Conservation (phyloP, 768 basidiomycete species). For the Heimioporus sp. region DNA sequence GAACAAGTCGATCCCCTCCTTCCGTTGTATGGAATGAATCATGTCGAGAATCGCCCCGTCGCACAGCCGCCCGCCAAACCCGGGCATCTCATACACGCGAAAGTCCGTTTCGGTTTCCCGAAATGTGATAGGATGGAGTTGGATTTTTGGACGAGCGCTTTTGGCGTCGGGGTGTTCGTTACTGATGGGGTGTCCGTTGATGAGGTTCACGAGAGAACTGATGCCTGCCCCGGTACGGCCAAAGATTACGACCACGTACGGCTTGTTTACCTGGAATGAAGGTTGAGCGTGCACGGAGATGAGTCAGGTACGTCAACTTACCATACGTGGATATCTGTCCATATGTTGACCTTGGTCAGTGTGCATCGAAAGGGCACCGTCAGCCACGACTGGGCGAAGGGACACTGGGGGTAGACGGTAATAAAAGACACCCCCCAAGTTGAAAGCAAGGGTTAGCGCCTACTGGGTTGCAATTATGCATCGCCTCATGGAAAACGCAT, state of each 20-base stretch:
- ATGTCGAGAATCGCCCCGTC: slow-evolving; percentile 12
- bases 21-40: slow-evolving; percentile 13
- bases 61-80: slow-evolving; percentile 10
- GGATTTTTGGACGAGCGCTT: background rate
- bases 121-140: background rate
- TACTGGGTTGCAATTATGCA: background rate
- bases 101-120: background rate
- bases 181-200: slow-evolving; percentile 18
- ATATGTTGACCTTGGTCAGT: background rate
- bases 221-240: slow-evolving; percentile 28
- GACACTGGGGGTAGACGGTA: background rate
- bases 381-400: background rate
- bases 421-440: background rate
- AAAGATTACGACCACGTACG: slow-evolving; percentile 27
- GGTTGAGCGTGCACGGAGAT: background rate
- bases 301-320: background rate
- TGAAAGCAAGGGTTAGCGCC: background rate
- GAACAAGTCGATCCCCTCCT: slow-evolving; percentile 20
- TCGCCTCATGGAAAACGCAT: slow-evolving; percentile 17
- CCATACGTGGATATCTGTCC: background rate
- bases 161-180: slow-evolving; percentile 10
- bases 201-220: slow-evolving; percentile 30
- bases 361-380: background rate
- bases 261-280: background rate
- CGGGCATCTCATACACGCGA: slow-evolving; percentile 23